A percentile compares a stretch with the other conserved stretches of the same genome.
phyloP scores from a whole-genome alignment of 2,329 filamentous ascomycete genomes.

The Rhytidhysteron rufulum region DNA sequence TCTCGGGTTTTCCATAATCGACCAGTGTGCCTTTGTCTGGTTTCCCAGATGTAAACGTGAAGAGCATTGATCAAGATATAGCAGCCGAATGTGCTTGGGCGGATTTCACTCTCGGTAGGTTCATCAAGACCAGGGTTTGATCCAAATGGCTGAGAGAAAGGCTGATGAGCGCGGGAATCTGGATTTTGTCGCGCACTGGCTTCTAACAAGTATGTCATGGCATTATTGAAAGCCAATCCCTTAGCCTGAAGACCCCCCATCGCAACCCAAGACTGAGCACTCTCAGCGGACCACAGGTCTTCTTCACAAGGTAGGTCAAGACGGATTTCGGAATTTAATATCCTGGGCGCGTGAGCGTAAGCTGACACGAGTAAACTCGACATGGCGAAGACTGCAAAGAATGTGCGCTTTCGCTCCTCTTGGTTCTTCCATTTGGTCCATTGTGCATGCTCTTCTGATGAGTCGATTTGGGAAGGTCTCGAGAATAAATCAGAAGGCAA shows the following conservation, averaged over 20 bases:
- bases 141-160: conserved; percentile 47
- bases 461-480: conserved; percentile 43
- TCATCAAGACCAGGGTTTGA: conserved; percentile 47
- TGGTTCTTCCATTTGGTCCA: conserved; percentile 86
- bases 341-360: conserved; percentile 85
- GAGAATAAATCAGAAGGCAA: conserved; percentile 16
- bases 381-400: conserved; percentile 86
- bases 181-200: conserved; percentile 63
- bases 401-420: conserved; percentile 89
- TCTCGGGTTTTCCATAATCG: conserved; percentile 88
- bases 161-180: conserved; percentile 33
- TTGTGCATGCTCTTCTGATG: conserved; percentile 58
- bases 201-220: conserved; percentile 74
- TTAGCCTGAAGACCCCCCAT: conserved; percentile 75
- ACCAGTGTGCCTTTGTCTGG: conserved; percentile 81
- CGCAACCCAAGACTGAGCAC: conserved; percentile 73
- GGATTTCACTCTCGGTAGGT: conserved; percentile 59
- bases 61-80: conserved; percentile 88
- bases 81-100: conserved; percentile 88
- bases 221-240: conserved; percentile 73
- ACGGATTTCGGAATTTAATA: conserved; percentile 91
- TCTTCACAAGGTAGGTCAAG: conserved; percentile 91
- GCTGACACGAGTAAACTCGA: conserved; percentile 88
- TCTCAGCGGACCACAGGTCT: conserved; percentile 81
- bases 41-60: conserved; percentile 99